Evolutionary conservation across 2,329 filamentous ascomycete species (phyloP).

Genomic region (Penicillium concentricum): DNA sequence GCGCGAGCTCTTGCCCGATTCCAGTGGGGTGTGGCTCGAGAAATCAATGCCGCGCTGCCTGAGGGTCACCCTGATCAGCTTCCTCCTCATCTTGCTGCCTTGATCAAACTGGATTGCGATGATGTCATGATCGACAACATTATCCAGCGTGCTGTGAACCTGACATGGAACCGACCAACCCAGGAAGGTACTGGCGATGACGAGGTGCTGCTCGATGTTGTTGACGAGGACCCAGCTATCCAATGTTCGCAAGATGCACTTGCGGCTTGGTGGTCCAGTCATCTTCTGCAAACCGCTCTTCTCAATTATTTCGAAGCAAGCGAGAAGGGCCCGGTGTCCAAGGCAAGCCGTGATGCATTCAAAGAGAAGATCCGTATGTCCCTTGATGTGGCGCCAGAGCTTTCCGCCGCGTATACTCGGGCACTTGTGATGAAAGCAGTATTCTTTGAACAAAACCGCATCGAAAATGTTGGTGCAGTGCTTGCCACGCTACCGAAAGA

Average conservation of each 20-base stretch:
- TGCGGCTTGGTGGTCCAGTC: conserved; percentile 85
- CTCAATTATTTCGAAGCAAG: conserved; percentile 59
- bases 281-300: conserved; percentile 68
- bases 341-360: conserved; percentile 43
- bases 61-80: conserved; percentile 63
- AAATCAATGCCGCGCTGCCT: conserved; percentile 51
- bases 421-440: conserved; percentile 60
- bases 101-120: conserved; percentile 78
- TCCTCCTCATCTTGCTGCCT: conserved; percentile 70
- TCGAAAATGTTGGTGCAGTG: conserved; percentile 52
- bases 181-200: conserved; percentile 62
- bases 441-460: conserved; percentile 54
- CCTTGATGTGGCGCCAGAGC: conserved; percentile 70
- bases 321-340: conserved; percentile 48
- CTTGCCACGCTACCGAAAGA: conserved; percentile 53
- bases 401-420: conserved; percentile 66
- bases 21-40: conserved; percentile 78
- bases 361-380: conserved; percentile 64
- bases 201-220: conserved; percentile 74
- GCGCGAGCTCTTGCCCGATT: conserved; percentile 71
- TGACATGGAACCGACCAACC: conserved; percentile 82
- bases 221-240: conserved; percentile 82
- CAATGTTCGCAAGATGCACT: conserved; percentile 85
- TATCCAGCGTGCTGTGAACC: conserved; percentile 81
- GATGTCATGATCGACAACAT: conserved; percentile 75